Conservation (phyloP, 768 basidiomycete genomes). For the Mycena capillaripes region DNA sequence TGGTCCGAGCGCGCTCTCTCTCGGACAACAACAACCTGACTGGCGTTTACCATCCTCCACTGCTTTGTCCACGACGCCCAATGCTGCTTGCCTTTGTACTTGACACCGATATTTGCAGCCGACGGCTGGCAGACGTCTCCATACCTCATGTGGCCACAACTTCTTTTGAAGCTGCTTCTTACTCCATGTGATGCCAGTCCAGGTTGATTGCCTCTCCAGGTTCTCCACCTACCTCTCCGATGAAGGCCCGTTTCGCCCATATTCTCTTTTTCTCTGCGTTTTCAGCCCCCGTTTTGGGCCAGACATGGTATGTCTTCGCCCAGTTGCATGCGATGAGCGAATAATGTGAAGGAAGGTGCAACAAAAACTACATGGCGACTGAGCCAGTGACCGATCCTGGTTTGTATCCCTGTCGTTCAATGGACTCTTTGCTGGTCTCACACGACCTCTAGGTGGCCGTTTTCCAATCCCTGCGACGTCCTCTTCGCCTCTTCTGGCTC, state of each 20-base stretch:
- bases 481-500: slow-evolving; percentile 61
- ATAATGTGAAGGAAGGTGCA: slow-evolving; percentile 56
- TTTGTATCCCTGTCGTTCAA: slow-evolving; percentile 23
- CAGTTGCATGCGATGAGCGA: background rate
- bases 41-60: too few species aligned
- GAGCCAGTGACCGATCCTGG: slow-evolving; percentile 61
- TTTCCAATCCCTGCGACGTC: slow-evolving; percentile 57
- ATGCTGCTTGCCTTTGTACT: background rate
- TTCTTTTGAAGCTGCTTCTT: background rate
- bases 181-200: slow-evolving; percentile 31
- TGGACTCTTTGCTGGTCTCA: slow-evolving; percentile 2
- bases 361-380: slow-evolving; percentile 66
- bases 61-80: too few species aligned
- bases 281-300: slow-evolving; percentile 15
- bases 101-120: background rate
- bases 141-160: slow-evolving; percentile 15
- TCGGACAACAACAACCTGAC: too few species aligned
- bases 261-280: slow-evolving; percentile 4
- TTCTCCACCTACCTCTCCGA: slow-evolving; percentile 9
- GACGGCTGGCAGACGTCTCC: background rate
- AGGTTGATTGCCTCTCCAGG: background rate
- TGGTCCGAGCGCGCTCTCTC: too few species aligned
- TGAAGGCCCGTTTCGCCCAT: slow-evolving; percentile 7
- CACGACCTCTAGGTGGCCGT: slow-evolving; percentile 51
- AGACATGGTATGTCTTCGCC: slow-evolving; percentile 33